These are phyloP conservation scores for Verbascum thapsus DNA, from an alignment of 257 asterid species.

Conservation along the genomic window DNA sequence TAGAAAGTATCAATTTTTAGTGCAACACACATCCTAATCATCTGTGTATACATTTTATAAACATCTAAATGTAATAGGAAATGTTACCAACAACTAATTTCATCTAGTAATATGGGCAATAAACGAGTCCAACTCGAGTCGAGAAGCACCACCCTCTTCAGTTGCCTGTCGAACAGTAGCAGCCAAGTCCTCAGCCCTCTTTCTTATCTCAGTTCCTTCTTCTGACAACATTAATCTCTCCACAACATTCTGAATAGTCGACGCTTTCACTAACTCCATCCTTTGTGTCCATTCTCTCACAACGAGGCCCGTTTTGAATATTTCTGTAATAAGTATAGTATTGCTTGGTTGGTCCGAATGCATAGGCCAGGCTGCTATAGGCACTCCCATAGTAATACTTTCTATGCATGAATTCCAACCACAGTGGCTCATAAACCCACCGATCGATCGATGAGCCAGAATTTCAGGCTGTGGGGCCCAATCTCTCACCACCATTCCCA, in stretches of 20 bases:
- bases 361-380: constrained; percentile 56
- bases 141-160: constrained; percentile 37
- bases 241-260: constrained; percentile 27
- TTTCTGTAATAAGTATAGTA: constrained; percentile 25
- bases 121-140: constrained; percentile 40
- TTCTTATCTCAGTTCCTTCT: constrained; percentile 39
- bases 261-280: constrained; percentile 34
- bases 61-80: too few species aligned
- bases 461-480: constrained; percentile 56
- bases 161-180: constrained; percentile 20
- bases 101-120: constrained; percentile 40
- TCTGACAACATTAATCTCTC: constrained; percentile 33
- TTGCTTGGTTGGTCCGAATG: constrained; percentile 53
- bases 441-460: constrained; percentile 39
- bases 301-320: constrained; percentile 34
- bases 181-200: constrained; percentile 32
- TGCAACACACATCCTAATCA: too few species aligned
- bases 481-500: constrained; percentile 41
- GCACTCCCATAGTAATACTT: constrained; percentile 44
- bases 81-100: too few species aligned
- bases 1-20: too few species aligned
- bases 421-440: constrained; percentile 53
- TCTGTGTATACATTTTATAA: too few species aligned
- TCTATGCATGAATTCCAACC: constrained; percentile 55
- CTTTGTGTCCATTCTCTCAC: constrained; percentile 44